Evolutionary conservation across 1,284 basidiomycete species (phyloP).

Genomic region (Phellinidium pouzarii): DNA sequence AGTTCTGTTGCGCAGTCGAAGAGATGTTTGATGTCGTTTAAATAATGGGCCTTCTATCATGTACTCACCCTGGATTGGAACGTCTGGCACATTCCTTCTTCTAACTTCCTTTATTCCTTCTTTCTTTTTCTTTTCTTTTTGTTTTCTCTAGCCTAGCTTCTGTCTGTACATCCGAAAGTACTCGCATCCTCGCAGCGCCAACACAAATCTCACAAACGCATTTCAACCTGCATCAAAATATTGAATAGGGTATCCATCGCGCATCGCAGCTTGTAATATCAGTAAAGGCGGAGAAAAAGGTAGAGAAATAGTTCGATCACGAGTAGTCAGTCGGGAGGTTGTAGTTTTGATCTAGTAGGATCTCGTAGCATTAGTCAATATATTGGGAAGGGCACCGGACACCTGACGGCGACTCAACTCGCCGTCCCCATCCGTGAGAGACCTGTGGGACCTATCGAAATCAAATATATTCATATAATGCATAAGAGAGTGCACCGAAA

Average conservation of each 20-base stretch:
- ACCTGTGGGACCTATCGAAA: not conserved
- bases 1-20: constrained; percentile 20
- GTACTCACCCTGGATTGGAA: not conserved
- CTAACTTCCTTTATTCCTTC: constrained; percentile 25
- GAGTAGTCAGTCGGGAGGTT: not conserved
- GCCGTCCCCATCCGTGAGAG: not conserved
- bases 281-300: not conserved
- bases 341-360: not conserved
- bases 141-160: not conserved
- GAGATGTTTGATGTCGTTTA: constrained; percentile 19
- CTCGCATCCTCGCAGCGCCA: not conserved
- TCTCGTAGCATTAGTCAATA: too few species aligned
- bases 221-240: constrained; percentile 18
- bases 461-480: too few species aligned
- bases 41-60: not conserved
- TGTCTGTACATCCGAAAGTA: too few species aligned
- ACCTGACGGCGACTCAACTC: constrained; percentile 18
- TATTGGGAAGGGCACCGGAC: not conserved
- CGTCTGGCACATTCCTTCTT: not conserved
- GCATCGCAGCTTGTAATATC: constrained; percentile 7
- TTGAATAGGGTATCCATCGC: constrained; percentile 1
- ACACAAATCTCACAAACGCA: constrained; percentile 7
- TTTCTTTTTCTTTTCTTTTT: constrained; percentile 37
- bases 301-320: not conserved
- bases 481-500: too few species aligned